A percentile compares a stretch with the other conserved stretches of the same genome.
These are phyloP conservation scores for Phlebiopsis flavidoalba DNA, from an alignment of 768 basidiomycete species.

Conservation along the genomic window DNA sequence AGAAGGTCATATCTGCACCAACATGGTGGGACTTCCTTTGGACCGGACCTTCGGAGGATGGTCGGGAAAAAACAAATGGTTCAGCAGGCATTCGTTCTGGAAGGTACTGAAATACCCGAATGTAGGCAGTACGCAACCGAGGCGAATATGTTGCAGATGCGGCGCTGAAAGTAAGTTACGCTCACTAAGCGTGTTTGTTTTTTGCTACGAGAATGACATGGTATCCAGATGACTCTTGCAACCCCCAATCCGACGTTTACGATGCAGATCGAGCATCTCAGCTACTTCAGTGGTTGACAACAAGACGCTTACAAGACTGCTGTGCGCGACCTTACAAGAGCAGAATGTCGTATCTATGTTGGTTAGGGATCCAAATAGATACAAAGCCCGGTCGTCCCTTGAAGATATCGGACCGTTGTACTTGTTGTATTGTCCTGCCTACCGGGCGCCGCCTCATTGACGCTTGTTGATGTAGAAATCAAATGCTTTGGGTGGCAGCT, in stretches of 20 bases:
- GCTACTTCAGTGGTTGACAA: slow-evolving; percentile 51
- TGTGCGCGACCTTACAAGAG: slow-evolving; percentile 54
- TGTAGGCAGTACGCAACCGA: slow-evolving; percentile 28
- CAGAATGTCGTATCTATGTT: slow-evolving; percentile 65
- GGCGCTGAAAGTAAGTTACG: slow-evolving; percentile 55
- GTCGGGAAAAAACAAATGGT: slow-evolving; percentile 66
- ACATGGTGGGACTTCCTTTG: slow-evolving; percentile 73
- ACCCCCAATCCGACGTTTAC: slow-evolving; percentile 67
- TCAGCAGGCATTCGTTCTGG: slow-evolving; percentile 47
- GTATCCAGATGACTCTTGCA: slow-evolving; percentile 66
- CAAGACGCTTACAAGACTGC: slow-evolving; percentile 47
- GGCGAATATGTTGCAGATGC: slow-evolving; percentile 52
- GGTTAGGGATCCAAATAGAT: slow-evolving; percentile 55
- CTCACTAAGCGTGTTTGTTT: neutral
- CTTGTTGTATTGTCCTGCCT: slow-evolving; percentile 10
- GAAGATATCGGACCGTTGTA: slow-evolving; percentile 74
- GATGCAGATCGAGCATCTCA: slow-evolving; percentile 51
- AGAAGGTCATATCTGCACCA: slow-evolving; percentile 36
- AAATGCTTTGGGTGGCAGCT: slow-evolving; percentile 57
- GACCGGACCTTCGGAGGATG: slow-evolving; percentile 66
- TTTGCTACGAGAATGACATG: neutral
- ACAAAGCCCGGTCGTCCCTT: slow-evolving; percentile 68
- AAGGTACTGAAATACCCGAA: slow-evolving; percentile 34
- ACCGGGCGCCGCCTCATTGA: neutral
- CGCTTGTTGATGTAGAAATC: slow-evolving; percentile 43